Base-by-base conservation (phyloP, 805 yeast species). In the Pichia scutulata region DNA sequence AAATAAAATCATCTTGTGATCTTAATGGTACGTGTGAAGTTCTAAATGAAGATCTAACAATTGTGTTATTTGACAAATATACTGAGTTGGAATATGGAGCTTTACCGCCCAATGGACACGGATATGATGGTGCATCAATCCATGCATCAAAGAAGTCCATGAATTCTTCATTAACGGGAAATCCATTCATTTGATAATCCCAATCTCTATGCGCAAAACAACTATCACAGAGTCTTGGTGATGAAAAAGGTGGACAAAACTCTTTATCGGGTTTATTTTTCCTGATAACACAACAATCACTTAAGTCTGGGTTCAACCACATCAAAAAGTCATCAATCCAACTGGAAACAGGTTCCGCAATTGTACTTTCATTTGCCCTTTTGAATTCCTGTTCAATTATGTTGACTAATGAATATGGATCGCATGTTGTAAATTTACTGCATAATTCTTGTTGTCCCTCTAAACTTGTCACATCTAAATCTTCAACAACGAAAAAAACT, bases 101-200 rank as follows among this genome's bases (percentile, higher is more conserved):
- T 60, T 86, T 86, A 2, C 99, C 99, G 4, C 96, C 98, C 25
- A 92, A 70, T 1, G 98, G 97, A 65, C 99, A 92, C 2, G 92
- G 88, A 59, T 86, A 93, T 51, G 95, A 86, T 2, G 81, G 81
- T 1, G 88, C 69, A 39, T 80, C 73, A 24, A 92, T 86, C 99
- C 99, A 92, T 41, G 84, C 78, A 22, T 77, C 66, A 62, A 89
- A 84, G 58, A 74, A 88, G 43, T 70, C 71, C 80, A 86, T 78
- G 60, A 92, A 92, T 0, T 72, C 71, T 13, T 74, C 76, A 37
- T 80, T 81, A 58, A 79, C 80, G 0, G 99, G 99, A 60, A 93
- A 81, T 0, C 93, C 96, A 6, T 75, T 72, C 95, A 89, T 87
- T 40, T 76, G 72, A 56, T 81, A 78, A 49, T 77, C 77, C 82